A percentile compares a stretch with the other conserved stretches of the same genome.
These are phyloP conservation scores for Phytophthora idaei DNA, from an alignment of 352 stramenopile species.

Conservation along the genomic window DNA sequence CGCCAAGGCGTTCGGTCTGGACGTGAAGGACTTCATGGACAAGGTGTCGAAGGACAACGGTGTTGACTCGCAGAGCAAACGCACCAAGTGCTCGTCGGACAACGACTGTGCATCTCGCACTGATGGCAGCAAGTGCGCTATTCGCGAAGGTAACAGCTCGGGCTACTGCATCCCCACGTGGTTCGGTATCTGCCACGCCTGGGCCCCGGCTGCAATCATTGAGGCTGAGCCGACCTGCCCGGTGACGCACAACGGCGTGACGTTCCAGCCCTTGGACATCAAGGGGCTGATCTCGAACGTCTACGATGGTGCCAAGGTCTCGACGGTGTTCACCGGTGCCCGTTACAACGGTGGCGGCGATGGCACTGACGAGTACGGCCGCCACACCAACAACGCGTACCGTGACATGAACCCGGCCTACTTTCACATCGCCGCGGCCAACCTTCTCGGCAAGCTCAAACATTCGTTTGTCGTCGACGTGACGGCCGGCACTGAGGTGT, in stretches of 20 bases:
- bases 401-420: slow-evolving; percentile 57
- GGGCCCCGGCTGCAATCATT: slow-evolving; percentile 42
- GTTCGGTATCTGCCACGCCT: slow-evolving; percentile 63
- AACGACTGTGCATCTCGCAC: slow-evolving; percentile 27
- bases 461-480: slow-evolving; percentile 52
- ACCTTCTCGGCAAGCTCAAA: slow-evolving; percentile 50
- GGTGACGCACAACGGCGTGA: slow-evolving; percentile 50
- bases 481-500: slow-evolving; percentile 40
- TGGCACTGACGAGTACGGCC: slow-evolving; percentile 49
- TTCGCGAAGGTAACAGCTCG: slow-evolving; percentile 23
- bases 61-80: slow-evolving; percentile 31
- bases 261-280: slow-evolving; percentile 55
- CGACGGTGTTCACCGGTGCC: slow-evolving; percentile 47
- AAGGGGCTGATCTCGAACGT: slow-evolving; percentile 51
- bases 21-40: slow-evolving; percentile 46
- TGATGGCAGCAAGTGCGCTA: slow-evolving; percentile 36
- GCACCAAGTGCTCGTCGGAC: slow-evolving; percentile 32
- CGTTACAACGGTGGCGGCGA: slow-evolving; percentile 37
- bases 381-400: slow-evolving; percentile 40
- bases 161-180: slow-evolving; percentile 58
- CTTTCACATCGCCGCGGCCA: slow-evolving; percentile 57
- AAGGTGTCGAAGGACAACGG: slow-evolving; percentile 41
- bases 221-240: slow-evolving; percentile 51
- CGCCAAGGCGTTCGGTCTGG: slow-evolving; percentile 44
- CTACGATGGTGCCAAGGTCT: slow-evolving; percentile 39